Evolutionary conservation across 768 basidiomycete genomes (phyloP).

Genomic region (Rhodotorula kratochvilovae): DNA sequence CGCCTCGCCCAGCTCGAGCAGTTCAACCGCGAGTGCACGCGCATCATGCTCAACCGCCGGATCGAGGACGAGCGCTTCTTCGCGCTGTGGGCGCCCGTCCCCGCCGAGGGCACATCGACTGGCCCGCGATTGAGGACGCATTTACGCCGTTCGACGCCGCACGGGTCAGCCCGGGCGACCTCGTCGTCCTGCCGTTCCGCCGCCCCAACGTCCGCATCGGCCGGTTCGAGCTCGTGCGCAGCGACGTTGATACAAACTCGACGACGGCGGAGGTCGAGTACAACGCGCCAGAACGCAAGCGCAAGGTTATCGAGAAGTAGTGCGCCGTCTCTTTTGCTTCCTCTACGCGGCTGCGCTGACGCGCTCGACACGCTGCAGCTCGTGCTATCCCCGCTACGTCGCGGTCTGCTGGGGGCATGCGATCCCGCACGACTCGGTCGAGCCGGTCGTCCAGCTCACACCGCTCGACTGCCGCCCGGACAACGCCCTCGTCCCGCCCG

Average conservation of each 20-base stretch:
- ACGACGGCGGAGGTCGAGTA: neutral
- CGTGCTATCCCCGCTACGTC: conserved; percentile 4
- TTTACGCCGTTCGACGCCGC: neutral
- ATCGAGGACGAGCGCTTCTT: conserved; percentile 51
- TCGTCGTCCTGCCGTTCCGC: conserved; percentile 18
- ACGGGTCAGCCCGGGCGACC: neutral
- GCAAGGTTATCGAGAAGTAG: conserved; percentile 1
- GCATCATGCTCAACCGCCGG: conserved; percentile 43
- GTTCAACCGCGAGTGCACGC: conserved; percentile 62
- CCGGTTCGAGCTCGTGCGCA: neutral
- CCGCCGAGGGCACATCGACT: conserved; percentile 45
- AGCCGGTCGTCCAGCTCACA: conserved; percentile 3
- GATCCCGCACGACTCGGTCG: neutral
- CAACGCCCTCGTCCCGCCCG: conserved; percentile 14
- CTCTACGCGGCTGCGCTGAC: neutral
- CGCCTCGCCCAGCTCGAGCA: conserved; percentile 59
- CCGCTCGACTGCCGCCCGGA: neutral
- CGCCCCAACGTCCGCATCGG: conserved; percentile 5
- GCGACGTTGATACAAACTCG: conserved; percentile 18
- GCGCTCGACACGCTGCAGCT: neutral
- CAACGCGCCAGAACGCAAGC: neutral
- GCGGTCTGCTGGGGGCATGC: conserved; percentile 2
- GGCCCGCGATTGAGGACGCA: conserved; percentile 7
- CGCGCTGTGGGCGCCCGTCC: conserved; percentile 65
- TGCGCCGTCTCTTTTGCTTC: neutral